phyloP scores from a whole-genome alignment of 2,329 filamentous ascomycete species.

The Cytospora mali region DNA sequence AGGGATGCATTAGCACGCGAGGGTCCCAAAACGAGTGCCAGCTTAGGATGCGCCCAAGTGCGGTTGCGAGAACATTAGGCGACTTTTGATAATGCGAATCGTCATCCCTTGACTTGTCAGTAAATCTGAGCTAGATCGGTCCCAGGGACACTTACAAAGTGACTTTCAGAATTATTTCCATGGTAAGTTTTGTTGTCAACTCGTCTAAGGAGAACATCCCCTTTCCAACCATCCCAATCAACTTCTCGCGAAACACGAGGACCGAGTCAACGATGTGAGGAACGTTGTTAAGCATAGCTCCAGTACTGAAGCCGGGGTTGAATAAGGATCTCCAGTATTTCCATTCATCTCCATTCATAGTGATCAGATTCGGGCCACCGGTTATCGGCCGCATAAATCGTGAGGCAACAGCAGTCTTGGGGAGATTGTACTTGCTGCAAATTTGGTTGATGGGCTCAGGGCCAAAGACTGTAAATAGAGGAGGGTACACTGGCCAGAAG shows the following conservation, averaged over 20 bases:
- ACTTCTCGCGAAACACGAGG: constrained; percentile 7
- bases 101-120: constrained; percentile 1
- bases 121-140: not conserved
- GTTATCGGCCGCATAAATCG: constrained; percentile 8
- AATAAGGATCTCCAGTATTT: constrained; percentile 23
- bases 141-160: not conserved
- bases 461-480: constrained; percentile 7
- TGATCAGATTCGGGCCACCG: constrained; percentile 7
- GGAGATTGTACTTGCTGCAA: constrained; percentile 14
- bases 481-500: constrained; percentile 12
- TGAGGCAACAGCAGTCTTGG: not conserved
- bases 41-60: not conserved
- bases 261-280: constrained; percentile 13
- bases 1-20: constrained; percentile 9
- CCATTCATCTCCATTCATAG: constrained; percentile 21
- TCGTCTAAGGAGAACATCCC: constrained; percentile 14
- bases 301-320: constrained; percentile 19
- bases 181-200: constrained; percentile 2
- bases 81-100: constrained; percentile 1
- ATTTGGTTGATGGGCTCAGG: constrained; percentile 3
- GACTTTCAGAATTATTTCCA: constrained; percentile 9
- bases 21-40: constrained; percentile 16
- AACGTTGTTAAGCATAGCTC: not conserved
- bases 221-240: not conserved
- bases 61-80: constrained; percentile 2